phyloP scores from a whole-genome alignment of 2,329 filamentous ascomycete genomes.

The Beauveria caledonica region DNA sequence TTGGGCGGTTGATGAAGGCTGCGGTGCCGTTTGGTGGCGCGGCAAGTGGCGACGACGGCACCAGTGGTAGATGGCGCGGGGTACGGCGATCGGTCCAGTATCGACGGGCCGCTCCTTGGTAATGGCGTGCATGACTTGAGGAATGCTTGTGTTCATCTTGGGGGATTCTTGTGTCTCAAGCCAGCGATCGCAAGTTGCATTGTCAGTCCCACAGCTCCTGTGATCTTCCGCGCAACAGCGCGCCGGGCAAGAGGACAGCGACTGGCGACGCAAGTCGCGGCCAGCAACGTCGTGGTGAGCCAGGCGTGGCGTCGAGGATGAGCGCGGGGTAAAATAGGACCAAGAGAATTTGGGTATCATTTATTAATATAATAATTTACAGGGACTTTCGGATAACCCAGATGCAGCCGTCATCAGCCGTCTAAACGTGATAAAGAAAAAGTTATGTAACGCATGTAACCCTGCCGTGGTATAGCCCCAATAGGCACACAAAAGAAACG shows the following conservation, averaged over 20 bases:
- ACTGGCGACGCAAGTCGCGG: slow-evolving; percentile 51
- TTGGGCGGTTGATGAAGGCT: slow-evolving; percentile 48
- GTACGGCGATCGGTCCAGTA: too few species aligned
- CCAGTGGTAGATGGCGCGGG: too few species aligned
- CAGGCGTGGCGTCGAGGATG: not conserved
- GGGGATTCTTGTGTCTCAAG: too few species aligned
- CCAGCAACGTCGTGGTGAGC: slow-evolving; percentile 31
- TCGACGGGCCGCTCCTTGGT: slow-evolving; percentile 24
- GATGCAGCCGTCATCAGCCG: slow-evolving; percentile 7
- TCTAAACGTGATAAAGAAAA: not conserved
- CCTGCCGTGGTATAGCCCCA: not conserved
- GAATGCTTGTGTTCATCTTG: too few species aligned
- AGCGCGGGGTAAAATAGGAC: not conserved
- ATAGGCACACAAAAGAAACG: slow-evolving; percentile 1
- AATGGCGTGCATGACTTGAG: too few species aligned
- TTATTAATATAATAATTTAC: slow-evolving; percentile 10
- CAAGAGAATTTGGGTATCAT: slow-evolving; percentile 10
- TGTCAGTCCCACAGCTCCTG: too few species aligned
- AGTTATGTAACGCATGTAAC: not conserved
- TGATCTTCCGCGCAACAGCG: too few species aligned
- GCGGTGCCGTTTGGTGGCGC: slow-evolving; percentile 38
- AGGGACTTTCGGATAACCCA: not conserved
- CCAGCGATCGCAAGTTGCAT: too few species aligned
- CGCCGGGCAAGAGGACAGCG: slow-evolving; percentile 43
- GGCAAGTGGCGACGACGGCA: too few species aligned